Evolutionary conservation across 2,329 filamentous ascomycete genomes (phyloP), one percentile per base, ranked within the genome.

Genomic region (Alternaria atra): DNA sequence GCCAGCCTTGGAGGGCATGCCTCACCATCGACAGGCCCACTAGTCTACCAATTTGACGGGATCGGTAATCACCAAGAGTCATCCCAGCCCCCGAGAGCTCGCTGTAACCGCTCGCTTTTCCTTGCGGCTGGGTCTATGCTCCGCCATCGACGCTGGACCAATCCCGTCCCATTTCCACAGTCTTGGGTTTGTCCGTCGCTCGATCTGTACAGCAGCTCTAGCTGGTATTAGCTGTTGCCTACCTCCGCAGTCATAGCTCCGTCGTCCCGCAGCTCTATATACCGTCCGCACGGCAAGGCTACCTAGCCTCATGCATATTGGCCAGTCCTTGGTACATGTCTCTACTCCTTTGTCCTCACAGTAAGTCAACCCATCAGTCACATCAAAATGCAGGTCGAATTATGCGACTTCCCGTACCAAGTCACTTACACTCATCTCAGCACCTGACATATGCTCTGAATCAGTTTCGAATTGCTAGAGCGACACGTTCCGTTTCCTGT

Each of bases 391-490:
- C 73, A 67, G 70, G 68, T 71, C 72, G 63, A 43, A 39, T 55
- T 64, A 70, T 74, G 74, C 73, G 67, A 73, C 72, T 70, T 72
- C 60, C 67, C 67, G 72, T 69, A 67, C 63, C 67, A 68, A 63
- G 60, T 64, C 63, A 69, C 76, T 77, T 64, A 77, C 72, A 60
- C 40, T 74, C 71, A 75, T 74, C 57, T 72, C 68, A 77, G 75
- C 57, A 69, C 66, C 72, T 76, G 74, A 68, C 66, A 70, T 72
- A 68, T 72, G 74, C 71, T 72, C 70, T 77, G 74, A 76, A 74
- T 74, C 72, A 77, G 27, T 65, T 51, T 70, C 69, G 68, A 65
- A 70, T 69, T 69, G 58, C 68, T 51, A 67, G 60, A 68, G 61
- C 60, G 39, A 65, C 67, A 62, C 72, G 66, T 67, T 64, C 63